phyloP scores from a whole-genome alignment of 345 rosid species.

The Nasturtium officinale region DNA sequence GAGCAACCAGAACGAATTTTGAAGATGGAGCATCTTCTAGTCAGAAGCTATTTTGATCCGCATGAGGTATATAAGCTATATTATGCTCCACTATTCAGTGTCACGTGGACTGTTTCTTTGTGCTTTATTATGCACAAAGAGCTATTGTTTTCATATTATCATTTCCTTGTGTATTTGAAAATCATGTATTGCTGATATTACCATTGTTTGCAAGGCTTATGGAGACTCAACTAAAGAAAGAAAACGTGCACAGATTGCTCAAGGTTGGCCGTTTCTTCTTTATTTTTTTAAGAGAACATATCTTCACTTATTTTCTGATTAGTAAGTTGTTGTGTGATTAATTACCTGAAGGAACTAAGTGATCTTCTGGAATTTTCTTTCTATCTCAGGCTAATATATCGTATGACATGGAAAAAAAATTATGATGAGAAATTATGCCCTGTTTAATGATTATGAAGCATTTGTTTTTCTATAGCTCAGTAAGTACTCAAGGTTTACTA shows the following conservation, averaged over 20 bases:
- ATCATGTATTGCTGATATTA: slow-evolving; percentile 31
- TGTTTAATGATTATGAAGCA: slow-evolving; percentile 11
- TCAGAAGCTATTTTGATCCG: slow-evolving; percentile 93
- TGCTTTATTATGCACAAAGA: neutral
- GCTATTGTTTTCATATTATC: slow-evolving; percentile 8
- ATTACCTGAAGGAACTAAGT: slow-evolving; percentile 9
- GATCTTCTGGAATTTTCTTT: slow-evolving; percentile 8
- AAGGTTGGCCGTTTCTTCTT: slow-evolving; percentile 59
- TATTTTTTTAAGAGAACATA: neutral
- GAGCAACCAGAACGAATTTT: slow-evolving; percentile 97
- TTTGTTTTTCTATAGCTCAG: slow-evolving; percentile 4
- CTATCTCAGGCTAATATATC: neutral
- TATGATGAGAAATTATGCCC: slow-evolving; percentile 10
- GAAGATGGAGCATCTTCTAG: slow-evolving; percentile 91
- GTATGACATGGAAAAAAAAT: slow-evolving; percentile 5
- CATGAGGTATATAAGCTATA: slow-evolving; percentile 65
- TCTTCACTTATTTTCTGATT: neutral
- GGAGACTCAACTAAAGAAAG: slow-evolving; percentile 94
- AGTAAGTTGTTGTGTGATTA: slow-evolving; percentile 4
- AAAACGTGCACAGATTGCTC: slow-evolving; percentile 91
- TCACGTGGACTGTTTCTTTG: neutral
- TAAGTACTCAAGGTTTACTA: slow-evolving; percentile 18
- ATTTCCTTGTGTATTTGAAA: slow-evolving; percentile 13
- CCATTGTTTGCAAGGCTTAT: slow-evolving; percentile 64
- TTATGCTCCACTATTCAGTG: neutral